Evolutionary conservation across 805 yeast species (phyloP), one percentile per base, ranked within the genome.

Genomic region (Grigorovia humatica): DNA sequence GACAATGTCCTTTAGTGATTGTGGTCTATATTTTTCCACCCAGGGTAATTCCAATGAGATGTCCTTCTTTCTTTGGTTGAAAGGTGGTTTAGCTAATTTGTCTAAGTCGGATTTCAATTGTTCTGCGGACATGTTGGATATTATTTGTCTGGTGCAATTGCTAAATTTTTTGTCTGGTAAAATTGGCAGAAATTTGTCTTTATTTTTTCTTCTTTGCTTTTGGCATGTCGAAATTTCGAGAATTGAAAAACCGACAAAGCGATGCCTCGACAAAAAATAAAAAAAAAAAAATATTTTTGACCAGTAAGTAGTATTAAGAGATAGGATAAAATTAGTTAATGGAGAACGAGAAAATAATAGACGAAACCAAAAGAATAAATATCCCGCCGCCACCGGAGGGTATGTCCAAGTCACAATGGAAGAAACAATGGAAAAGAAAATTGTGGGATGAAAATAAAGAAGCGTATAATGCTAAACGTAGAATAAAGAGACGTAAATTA

Each of bases 21-120:
- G 73, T 0, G 99, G 99, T 54, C 99, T 80, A 65, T 93, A 93
- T 64, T 93, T 93, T 62, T 93, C 99, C n/a, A 93, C 98, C 95
- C 88, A 70, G 2, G 74, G 74, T 13, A 70, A 55, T 52, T 68
- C 69, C 44, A 69, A 55, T 8, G 53, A 54, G 50, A 59, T 45
- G 11, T 18, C 32, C 27, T 23, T 23, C 27, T 23, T 23, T 23
- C 27, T 23, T 23, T 23, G 27, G 27, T n/a, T n/a, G n/a, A n/a
- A n/a, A n/a, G n/a, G n/a, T n/a, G 27, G 27, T 23, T 23, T 23
- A 23, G 3, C 6, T 23, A 23, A 6, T 23, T 23, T 23, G 27
- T 23, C 27, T 23, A 23, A 6, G 6, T 23, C 27, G 3, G 27
- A 4, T 23, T 23, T 3, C 27, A 23, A 23, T 23, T 23, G 27